Base-by-base conservation (phyloP, 192 early-diverging fungal genomes). In the Podila epigama region DNA sequence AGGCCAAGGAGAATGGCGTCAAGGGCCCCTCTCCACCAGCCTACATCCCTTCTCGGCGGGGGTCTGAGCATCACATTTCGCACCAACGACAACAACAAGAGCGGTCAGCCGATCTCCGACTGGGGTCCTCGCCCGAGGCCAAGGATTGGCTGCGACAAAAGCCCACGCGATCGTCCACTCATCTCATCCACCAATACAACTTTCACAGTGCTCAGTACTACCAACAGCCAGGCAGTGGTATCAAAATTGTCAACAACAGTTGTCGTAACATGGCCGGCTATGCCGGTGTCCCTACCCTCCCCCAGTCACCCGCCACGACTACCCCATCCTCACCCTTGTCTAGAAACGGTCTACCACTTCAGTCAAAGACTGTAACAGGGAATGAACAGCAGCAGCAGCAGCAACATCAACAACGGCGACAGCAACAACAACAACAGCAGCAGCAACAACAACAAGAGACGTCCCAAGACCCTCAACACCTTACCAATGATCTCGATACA, bases 181-280 rank as follows among this genome's bases (percentile, higher is more conserved):
- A 77, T 53, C 51, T 77, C 60, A 68, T 77, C 15, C 73, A 77
- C 56, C 73, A 77, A 56, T 77, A 77, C 33, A 77, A 77, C 66
- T 77, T 77, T 36, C 73, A 77, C n/a, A 57, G 20, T 8, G 50
- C 63, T 31, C 73, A 63, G 9, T 77, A 77, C 52, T 77, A 77
- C 28, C 64, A 67, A 34, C 65, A 56, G 18, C 73, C 73, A 15
- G 73, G 73, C 7, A 60, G 63, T 20, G 63, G 58, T 3, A 58
- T 66, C 51, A 77, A 77, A 33, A 48, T 77, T 35, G 66, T 68
- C n/a, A 67, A 75, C 44, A 75, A 75, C 28, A 75, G 65, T 9
- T 75, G 72, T 20, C 65, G 72, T 32, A 75, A 75, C 54, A 75
- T 75, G 72, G 41, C 64, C 13, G 72, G 66, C 44, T 75, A 75